These are phyloP conservation scores for Xylogone sp. DNA, from an alignment of 2,329 filamentous ascomycete genomes.

Conservation along the genomic window DNA sequence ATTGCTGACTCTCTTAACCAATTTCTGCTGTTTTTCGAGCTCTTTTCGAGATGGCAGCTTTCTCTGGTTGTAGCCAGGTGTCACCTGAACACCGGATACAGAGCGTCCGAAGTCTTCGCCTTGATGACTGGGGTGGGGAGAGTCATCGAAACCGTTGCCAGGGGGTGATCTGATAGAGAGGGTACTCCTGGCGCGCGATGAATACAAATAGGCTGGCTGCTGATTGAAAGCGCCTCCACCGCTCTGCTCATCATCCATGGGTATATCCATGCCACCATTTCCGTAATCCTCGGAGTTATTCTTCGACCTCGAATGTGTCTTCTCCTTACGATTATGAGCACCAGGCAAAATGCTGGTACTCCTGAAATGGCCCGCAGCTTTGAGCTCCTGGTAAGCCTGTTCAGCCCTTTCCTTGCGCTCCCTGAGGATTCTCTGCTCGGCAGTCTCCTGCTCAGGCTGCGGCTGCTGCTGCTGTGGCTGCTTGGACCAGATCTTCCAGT, in stretches of 20 bases:
- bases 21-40: constrained; percentile 50
- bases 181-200: background rate
- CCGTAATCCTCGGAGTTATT: too few relatives aligned
- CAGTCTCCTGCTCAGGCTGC: constrained; percentile 22
- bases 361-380: constrained; percentile 41
- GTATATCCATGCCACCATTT: constrained; percentile 8
- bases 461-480: constrained; percentile 14
- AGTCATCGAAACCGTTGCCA: constrained; percentile 7
- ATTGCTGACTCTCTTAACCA: constrained; percentile 56
- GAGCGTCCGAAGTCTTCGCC: background rate
- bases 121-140: constrained; percentile 4
- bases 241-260: constrained; percentile 22
- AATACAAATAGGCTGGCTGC: background rate
- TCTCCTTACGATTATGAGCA: background rate
- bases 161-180: constrained; percentile 12
- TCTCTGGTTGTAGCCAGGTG: constrained; percentile 31
- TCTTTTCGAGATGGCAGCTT: constrained; percentile 52
- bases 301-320: background rate
- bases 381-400: constrained; percentile 49
- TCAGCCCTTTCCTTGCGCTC: constrained; percentile 42
- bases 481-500: constrained; percentile 37
- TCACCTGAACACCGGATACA: constrained; percentile 8
- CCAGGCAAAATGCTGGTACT: constrained; percentile 5
- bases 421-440: constrained; percentile 37
- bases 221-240: constrained; percentile 13